Evolutionary conservation across 2,329 filamentous ascomycete genomes (phyloP).

Genomic region (Trichoderma afroharzianum): DNA sequence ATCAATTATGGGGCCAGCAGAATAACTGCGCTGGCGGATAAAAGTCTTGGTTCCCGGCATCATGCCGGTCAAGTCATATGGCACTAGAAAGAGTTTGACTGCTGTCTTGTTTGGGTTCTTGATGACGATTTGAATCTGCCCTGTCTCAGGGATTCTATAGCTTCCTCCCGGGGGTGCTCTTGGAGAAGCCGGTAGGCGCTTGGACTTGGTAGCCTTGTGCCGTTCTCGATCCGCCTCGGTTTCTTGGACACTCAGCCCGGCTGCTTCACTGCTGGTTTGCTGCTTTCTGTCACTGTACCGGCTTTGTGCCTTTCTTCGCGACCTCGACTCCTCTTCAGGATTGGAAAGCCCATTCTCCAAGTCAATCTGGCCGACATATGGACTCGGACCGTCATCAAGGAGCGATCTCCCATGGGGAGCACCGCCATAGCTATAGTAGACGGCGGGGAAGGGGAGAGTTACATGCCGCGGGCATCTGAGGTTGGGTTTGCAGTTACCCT

Average conservation of each 20-base stretch:
- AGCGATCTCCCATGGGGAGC: constrained; percentile 61
- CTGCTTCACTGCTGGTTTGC: constrained; percentile 23
- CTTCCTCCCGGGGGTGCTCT: constrained; percentile 75
- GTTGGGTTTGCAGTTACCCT: constrained; percentile 81
- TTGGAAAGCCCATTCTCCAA: constrained; percentile 73
- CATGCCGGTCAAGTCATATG: constrained; percentile 91
- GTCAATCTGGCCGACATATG: constrained; percentile 91
- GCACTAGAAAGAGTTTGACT: constrained; percentile 90
- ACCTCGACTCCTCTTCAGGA: constrained; percentile 44
- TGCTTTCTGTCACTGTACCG: constrained; percentile 38
- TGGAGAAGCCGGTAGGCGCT: constrained; percentile 50
- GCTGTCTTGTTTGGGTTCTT: constrained; percentile 99
- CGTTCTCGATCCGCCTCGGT: constrained; percentile 22
- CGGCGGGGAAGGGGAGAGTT: constrained; percentile 84
- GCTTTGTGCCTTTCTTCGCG: constrained; percentile 47
- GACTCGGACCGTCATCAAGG: constrained; percentile 82
- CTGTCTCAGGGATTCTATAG: constrained; percentile 90
- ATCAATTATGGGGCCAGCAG: constrained; percentile 78
- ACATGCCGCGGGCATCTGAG: constrained; percentile 87
- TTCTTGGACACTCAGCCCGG: constrained; percentile 19
- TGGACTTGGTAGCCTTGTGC: constrained; percentile 35
- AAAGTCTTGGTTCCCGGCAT: constrained; percentile 93
- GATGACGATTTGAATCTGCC: constrained; percentile 93
- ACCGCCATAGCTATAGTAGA: constrained; percentile 88
- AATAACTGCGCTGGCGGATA: constrained; percentile 90